Percentiles rank a stretch among this genome's conserved stretches.
These are phyloP conservation scores for Amanita molliuscula DNA, from an alignment of 768 basidiomycete genomes.

Conservation along the genomic window DNA sequence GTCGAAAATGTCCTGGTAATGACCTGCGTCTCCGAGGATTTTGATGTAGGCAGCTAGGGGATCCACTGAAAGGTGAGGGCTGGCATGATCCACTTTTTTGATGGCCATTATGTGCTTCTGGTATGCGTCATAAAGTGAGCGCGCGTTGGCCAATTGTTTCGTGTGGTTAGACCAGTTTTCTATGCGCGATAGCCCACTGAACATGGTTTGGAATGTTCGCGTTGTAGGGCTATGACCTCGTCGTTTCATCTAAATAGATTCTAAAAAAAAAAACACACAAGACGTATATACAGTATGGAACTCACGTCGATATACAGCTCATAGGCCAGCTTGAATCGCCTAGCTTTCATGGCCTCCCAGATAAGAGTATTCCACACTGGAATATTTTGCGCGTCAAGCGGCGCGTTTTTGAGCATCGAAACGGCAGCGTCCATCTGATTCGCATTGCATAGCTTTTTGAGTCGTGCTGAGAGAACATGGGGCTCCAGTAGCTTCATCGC, in stretches of 20 bases:
- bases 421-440: constrained; percentile 56
- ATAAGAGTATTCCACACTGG: constrained; percentile 77
- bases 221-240: constrained; percentile 63
- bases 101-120: constrained; percentile 38
- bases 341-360: constrained; percentile 46
- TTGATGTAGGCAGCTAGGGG: constrained; percentile 56
- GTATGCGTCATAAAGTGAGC: constrained; percentile 50
- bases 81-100: constrained; percentile 34
- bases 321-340: constrained; percentile 50
- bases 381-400: constrained; percentile 65
- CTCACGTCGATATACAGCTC: constrained; percentile 61
- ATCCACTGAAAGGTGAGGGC: constrained; percentile 34
- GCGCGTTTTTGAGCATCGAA: constrained; percentile 53
- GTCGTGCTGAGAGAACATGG: constrained; percentile 45
- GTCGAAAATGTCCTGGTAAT: constrained; percentile 63
- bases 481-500: constrained; percentile 43
- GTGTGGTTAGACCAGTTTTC: constrained; percentile 47
- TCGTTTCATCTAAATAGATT: constrained; percentile 61
- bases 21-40: constrained; percentile 49
- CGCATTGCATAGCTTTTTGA: constrained; percentile 45
- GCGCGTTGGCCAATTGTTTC: constrained; percentile 54
- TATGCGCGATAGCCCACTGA: constrained; percentile 53
- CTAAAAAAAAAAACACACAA: constrained; percentile 3
- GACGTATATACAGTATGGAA: constrained; percentile 3
- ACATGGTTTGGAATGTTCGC: constrained; percentile 60